Percentiles rank a stretch among this genome's conserved stretches.
These are phyloP conservation scores for Rhododendron ovatum DNA, from an alignment of 148 eudicot genomes.

Conservation along the genomic window DNA sequence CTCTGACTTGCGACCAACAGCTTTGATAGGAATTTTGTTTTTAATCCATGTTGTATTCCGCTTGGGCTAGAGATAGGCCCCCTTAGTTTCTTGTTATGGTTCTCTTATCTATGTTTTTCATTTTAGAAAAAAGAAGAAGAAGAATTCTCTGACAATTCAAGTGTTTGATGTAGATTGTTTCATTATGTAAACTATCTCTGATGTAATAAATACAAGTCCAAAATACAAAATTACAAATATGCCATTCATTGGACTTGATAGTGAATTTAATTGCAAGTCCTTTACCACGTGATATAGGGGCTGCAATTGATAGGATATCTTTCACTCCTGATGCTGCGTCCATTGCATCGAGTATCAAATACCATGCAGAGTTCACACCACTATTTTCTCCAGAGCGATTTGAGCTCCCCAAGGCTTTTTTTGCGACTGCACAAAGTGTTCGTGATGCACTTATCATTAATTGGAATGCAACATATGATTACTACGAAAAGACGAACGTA, in stretches of 20 bases:
- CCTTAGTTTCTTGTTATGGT: too few species aligned
- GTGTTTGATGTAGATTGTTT: background rate
- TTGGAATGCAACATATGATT: slow-evolving; percentile 88
- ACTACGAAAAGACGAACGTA: slow-evolving; percentile 66
- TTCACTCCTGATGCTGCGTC: slow-evolving; percentile 42
- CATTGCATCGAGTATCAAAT: slow-evolving; percentile 63
- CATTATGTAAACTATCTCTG: background rate
- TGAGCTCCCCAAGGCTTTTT: slow-evolving; percentile 79
- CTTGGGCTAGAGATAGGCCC: too few species aligned
- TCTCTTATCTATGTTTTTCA: too few species aligned
- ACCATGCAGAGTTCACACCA: slow-evolving; percentile 89
- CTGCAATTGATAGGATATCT: slow-evolving; percentile 15
- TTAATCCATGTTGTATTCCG: too few species aligned
- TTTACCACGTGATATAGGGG: slow-evolving; percentile 19
- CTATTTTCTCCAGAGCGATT: slow-evolving; percentile 65
- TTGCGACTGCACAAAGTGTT: slow-evolving; percentile 92
- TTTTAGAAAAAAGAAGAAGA: background rate
- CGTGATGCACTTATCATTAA: slow-evolving; percentile 75
- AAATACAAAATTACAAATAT: too few species aligned
- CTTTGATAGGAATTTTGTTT: too few species aligned
- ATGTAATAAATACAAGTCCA: background rate
- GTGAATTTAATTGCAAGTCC: background rate
- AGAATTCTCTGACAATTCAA: background rate
- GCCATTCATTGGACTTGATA: background rate
- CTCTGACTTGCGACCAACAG: too few species aligned